A percentile compares a stretch with the other conserved stretches of the same genome.
These are phyloP conservation scores for Fraxinus greggii DNA, from an alignment of 305 asterid genomes.

Conservation along the genomic window DNA sequence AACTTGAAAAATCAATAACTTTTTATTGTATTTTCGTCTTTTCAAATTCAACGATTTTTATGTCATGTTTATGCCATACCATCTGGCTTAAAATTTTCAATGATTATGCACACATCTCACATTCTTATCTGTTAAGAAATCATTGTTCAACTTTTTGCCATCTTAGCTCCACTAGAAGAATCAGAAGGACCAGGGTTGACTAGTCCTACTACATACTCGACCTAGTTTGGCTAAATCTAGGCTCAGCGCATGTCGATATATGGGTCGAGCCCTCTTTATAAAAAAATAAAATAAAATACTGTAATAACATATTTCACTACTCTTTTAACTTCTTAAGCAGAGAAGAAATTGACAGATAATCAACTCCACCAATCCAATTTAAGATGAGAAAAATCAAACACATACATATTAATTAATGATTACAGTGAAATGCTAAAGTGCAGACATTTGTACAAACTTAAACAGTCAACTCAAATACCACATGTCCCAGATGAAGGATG, in stretches of 20 bases:
- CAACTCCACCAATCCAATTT: not conserved
- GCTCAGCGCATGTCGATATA: not conserved
- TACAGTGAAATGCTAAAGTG: constrained; percentile 23
- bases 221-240: not conserved
- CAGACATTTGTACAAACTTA: constrained; percentile 32
- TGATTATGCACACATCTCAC: not conserved
- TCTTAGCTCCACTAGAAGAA: not conserved
- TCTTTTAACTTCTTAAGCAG: not conserved
- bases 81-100: not conserved
- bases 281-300: too few species aligned
- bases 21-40: not conserved
- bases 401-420: constrained; percentile 17
- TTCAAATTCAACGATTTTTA: not conserved
- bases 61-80: not conserved
- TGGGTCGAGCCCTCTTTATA: not conserved
- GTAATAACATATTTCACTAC: not conserved
- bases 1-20: not conserved
- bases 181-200: not conserved
- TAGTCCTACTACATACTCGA: not conserved
- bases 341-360: not conserved
- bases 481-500: constrained; percentile 10
- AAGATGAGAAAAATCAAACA: constrained; percentile 3
- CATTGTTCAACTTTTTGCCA: not conserved
- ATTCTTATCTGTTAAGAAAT: not conserved
- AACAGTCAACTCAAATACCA: constrained; percentile 20